Conservation (phyloP, 1,284 basidiomycete species). For the Neotropicomus parvogracilis region DNA sequence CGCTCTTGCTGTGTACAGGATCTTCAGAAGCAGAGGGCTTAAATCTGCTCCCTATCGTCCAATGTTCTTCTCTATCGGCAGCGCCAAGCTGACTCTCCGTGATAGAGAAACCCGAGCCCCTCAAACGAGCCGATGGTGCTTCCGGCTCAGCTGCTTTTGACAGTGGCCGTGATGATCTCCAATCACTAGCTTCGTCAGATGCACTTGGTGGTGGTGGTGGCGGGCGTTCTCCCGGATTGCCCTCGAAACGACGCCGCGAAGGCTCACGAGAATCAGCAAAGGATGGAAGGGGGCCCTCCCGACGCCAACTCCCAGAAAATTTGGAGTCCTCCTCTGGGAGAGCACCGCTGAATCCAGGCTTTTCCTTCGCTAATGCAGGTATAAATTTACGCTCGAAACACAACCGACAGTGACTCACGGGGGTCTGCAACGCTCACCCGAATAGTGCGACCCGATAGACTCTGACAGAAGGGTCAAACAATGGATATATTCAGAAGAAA, state of each 20-base stretch:
- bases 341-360: conserved; percentile 48
- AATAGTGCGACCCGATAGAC: conserved; percentile 75
- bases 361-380: conserved; percentile 64
- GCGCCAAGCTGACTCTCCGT: conserved; percentile 48
- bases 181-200: conserved; percentile 61
- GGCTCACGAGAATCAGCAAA: conserved; percentile 50
- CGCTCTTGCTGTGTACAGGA: conserved; percentile 41
- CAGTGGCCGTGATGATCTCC: conserved; percentile 61
- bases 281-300: conserved; percentile 83
- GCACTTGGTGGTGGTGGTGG: conserved; percentile 39
- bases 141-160: conserved; percentile 48
- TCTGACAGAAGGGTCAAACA: conserved; percentile 38
- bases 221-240: conserved; percentile 40
- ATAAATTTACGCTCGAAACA: conserved; percentile 7
- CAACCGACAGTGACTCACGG: conserved; percentile 51
- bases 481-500: conserved; percentile 2
- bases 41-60: conserved; percentile 71
- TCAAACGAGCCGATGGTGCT: conserved; percentile 45
- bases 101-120: conserved; percentile 52
- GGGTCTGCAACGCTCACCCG: conserved; percentile 95
- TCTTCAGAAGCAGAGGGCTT: conserved; percentile 47
- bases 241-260: conserved; percentile 63
- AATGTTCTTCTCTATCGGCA: conserved; percentile 75
- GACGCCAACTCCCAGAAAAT: conserved; percentile 80
- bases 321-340: conserved; percentile 63